Percentiles rank a stretch among this genome's conserved stretches.
These are phyloP conservation scores for Boletus rubroflammeus DNA, from an alignment of 768 basidiomycete genomes.

Conservation along the genomic window DNA sequence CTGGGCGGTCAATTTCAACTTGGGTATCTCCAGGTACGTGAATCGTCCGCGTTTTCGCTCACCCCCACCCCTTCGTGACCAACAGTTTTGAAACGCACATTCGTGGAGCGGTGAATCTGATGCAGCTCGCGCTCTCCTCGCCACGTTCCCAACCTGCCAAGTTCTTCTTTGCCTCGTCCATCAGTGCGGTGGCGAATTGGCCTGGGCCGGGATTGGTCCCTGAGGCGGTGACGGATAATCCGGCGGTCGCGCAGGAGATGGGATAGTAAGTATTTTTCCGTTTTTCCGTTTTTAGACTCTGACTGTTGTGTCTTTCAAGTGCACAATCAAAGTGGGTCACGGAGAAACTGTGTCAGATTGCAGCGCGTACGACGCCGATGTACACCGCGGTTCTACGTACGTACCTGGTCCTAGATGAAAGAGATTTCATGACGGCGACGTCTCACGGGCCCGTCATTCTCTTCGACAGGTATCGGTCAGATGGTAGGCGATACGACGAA, in stretches of 20 bases:
- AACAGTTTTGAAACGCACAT: slow-evolving; percentile 43
- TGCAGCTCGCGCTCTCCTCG: slow-evolving; percentile 45
- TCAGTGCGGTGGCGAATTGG: slow-evolving; percentile 33
- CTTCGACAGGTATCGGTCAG: slow-evolving; percentile 46
- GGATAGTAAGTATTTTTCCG: slow-evolving; percentile 27
- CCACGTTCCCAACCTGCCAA: slow-evolving; percentile 29
- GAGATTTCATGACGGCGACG: neutral
- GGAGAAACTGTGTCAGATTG: slow-evolving; percentile 49
- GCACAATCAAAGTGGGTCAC: slow-evolving; percentile 48
- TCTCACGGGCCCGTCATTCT: neutral
- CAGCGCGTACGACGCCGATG: slow-evolving; percentile 28
- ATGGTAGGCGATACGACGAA: slow-evolving; percentile 49
- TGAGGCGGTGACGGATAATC: slow-evolving; percentile 23
- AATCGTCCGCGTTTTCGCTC: no score
- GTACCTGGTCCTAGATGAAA: neutral
- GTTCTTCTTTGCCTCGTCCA: slow-evolving; percentile 53
- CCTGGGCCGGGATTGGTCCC: slow-evolving; percentile 15
- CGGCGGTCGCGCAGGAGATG: slow-evolving; percentile 31
- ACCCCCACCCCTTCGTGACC: no score
- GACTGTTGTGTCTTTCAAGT: slow-evolving; percentile 1
- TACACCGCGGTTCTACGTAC: slow-evolving; percentile 20
- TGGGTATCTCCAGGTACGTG: slow-evolving; percentile 30
- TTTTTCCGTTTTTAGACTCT: no score
- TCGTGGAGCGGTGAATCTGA: slow-evolving; percentile 46
- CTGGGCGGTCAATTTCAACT: slow-evolving; percentile 56